Conservation (phyloP, 805 yeast species). For the Hanseniaspora singularis region DNA sequence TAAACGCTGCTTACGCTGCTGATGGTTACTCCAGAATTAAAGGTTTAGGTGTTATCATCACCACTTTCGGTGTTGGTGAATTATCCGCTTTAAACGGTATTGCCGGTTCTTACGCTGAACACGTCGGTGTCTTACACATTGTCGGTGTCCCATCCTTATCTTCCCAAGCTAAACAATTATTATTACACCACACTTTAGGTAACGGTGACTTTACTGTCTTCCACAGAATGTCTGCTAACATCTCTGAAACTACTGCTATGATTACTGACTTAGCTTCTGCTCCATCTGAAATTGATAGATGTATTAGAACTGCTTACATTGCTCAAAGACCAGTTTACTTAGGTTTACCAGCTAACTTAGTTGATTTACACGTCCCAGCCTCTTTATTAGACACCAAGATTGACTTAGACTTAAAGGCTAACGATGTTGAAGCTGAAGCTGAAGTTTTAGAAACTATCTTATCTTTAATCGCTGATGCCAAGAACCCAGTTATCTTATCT, state of each 20-base stretch:
- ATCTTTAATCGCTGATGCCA: slow-evolving; percentile 42
- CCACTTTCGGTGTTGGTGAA: slow-evolving; percentile 90
- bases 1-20: slow-evolving; percentile 73
- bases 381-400: slow-evolving; percentile 50
- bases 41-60: slow-evolving; percentile 59
- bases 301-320: slow-evolving; percentile 58
- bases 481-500: slow-evolving; percentile 62
- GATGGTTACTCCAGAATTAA: slow-evolving; percentile 80
- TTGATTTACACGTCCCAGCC: slow-evolving; percentile 51
- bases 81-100: slow-evolving; percentile 72
- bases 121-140: slow-evolving; percentile 71
- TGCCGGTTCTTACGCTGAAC: slow-evolving; percentile 84
- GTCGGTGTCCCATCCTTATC: slow-evolving; percentile 77
- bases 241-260: slow-evolving; percentile 54
- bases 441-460: slow-evolving; percentile 48
- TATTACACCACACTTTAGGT: slow-evolving; percentile 75
- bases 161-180: slow-evolving; percentile 58
- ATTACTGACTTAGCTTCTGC: slow-evolving; percentile 54
- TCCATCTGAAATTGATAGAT: slow-evolving; percentile 58
- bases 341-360: slow-evolving; percentile 73
- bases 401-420: slow-evolving; percentile 45
- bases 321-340: slow-evolving; percentile 72
- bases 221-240: slow-evolving; percentile 64
- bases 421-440: slow-evolving; percentile 48
- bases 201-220: slow-evolving; percentile 72